These are phyloP conservation scores for Coemansia sp. DNA, from an alignment of 192 early-diverging fungal genomes.

Conservation along the genomic window DNA sequence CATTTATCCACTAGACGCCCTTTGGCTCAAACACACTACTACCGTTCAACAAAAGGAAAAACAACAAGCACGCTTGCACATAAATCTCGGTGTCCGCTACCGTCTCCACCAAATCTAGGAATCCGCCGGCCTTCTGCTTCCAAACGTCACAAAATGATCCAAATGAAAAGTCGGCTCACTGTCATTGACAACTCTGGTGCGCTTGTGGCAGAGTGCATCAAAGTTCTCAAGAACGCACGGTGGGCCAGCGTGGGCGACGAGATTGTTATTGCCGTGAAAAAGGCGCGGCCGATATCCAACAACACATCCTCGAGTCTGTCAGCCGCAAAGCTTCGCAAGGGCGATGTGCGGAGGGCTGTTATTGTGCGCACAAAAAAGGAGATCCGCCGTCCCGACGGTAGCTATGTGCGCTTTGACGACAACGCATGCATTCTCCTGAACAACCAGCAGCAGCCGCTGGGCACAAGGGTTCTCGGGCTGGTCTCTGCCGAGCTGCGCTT, in stretches of 20 bases:
- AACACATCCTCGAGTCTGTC: slow-evolving; percentile 53
- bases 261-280: slow-evolving; percentile 94
- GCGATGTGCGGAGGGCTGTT: slow-evolving; percentile 88
- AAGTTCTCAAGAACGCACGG: slow-evolving; percentile 79
- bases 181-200: slow-evolving; percentile 99
- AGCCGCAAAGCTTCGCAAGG: slow-evolving; percentile 82
- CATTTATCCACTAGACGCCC: too few relatives aligned
- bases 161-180: slow-evolving; percentile 77
- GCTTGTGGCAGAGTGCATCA: slow-evolving; percentile 91
- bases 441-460: slow-evolving; percentile 91
- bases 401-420: slow-evolving; percentile 92
- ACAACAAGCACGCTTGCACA: too few relatives aligned
- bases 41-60: too few relatives aligned
- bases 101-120: neutral
- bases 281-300: slow-evolving; percentile 76
- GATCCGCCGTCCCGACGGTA: slow-evolving; percentile 85
- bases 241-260: slow-evolving; percentile 82
- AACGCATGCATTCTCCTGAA: slow-evolving; percentile 95
- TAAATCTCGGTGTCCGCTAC: neutral
- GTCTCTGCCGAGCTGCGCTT: slow-evolving; percentile 86
- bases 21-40: too few relatives aligned
- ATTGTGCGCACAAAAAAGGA: slow-evolving; percentile 90
- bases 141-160: slow-evolving; percentile 60
- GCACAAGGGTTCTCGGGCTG: slow-evolving; percentile 88
- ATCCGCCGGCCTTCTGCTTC: neutral